Evolutionary conservation across 2,329 filamentous ascomycete species (phyloP), one percentile per base, ranked within the genome.

Genomic region (Botrytis medusae): DNA sequence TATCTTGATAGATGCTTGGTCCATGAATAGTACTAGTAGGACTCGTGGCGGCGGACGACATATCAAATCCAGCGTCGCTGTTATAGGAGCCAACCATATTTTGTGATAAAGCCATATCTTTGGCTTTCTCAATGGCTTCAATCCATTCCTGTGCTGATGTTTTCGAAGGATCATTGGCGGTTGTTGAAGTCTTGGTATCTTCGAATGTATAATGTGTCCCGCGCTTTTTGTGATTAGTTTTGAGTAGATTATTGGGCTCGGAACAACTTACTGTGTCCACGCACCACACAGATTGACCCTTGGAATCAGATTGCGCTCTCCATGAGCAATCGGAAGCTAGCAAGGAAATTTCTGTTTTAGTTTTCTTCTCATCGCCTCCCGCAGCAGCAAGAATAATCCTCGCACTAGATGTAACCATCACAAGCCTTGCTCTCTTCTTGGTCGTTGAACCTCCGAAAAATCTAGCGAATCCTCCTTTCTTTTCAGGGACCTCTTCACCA

Each of bases 201-300:
- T 99, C 96, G 79, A 99, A 99, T 22, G 92, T 92, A 81, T 93
- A 96, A 79, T 97, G 95, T 80, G 95, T 92, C 74, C 97, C 95
- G 77, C 90, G 90, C 95, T 82, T 67, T 76, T 76, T 73, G 77
- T 64, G 29, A 71, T 76, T 60, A 75, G 74, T 34, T 65, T 73
- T 61, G 20, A 34, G 61, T 59, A 37, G 18, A 12, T 34, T 10
- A 9, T 72, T 64, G 54, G 68, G 37, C 54, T 61, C 64, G 60
- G 46, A 72, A 2, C 42, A 74, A 73, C 94, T 87, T 90, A 98
- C 96, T 77, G 93, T 97, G 84, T 98, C 94, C 70, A 98, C 91
- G 82, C 92, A 92, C 93, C 94, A 98, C 74, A 93, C 91, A 42
- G 91, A 91, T 83, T 95, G 88, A 40, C 94, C 95, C 82, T 97